These are phyloP conservation scores for Sedum album DNA, from an alignment of 164 flowering plant species.

Conservation along the genomic window DNA sequence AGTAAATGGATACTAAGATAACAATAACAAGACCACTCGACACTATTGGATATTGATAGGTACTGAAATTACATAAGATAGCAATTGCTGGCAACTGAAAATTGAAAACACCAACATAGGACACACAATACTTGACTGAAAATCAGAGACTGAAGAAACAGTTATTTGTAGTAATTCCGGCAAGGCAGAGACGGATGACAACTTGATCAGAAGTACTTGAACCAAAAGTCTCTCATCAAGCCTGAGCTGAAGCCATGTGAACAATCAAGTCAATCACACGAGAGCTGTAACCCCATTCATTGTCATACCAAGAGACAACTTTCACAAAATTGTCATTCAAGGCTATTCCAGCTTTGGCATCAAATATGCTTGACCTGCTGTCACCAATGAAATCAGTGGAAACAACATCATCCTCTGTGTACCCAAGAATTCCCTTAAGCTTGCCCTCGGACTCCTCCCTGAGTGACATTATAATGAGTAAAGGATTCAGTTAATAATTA, in stretches of 20 bases:
- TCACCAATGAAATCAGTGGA: slow-evolving; percentile 91
- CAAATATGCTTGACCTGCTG: slow-evolving; percentile 89
- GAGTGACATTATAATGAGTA: background rate
- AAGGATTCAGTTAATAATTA: background rate
- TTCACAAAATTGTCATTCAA: slow-evolving; percentile 67
- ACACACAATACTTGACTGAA: background rate
- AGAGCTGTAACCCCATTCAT: slow-evolving; percentile 82
- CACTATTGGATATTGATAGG: background rate
- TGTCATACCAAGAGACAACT: slow-evolving; percentile 90
- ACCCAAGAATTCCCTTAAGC: slow-evolving; percentile 82
- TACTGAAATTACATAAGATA: background rate
- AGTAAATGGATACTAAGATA: too few species aligned
- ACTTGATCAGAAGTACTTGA: background rate
- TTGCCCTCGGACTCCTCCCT: slow-evolving; percentile 81
- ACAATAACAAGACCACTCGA: background rate
- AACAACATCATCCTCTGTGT: slow-evolving; percentile 87
- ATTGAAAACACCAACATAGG: background rate
- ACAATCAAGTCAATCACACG: slow-evolving; percentile 64
- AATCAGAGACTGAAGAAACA: background rate
- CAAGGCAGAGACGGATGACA: background rate
- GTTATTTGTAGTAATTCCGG: too few species aligned
- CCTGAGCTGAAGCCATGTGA: slow-evolving; percentile 40
- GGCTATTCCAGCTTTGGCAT: slow-evolving; percentile 97
- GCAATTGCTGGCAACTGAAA: background rate
- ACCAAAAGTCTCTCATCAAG: background rate